A percentile compares a stretch with the other conserved stretches of the same genome.
These are phyloP conservation scores for Populus trichocarpa DNA, from an alignment of 441 rosid genomes.

Conservation along the genomic window DNA sequence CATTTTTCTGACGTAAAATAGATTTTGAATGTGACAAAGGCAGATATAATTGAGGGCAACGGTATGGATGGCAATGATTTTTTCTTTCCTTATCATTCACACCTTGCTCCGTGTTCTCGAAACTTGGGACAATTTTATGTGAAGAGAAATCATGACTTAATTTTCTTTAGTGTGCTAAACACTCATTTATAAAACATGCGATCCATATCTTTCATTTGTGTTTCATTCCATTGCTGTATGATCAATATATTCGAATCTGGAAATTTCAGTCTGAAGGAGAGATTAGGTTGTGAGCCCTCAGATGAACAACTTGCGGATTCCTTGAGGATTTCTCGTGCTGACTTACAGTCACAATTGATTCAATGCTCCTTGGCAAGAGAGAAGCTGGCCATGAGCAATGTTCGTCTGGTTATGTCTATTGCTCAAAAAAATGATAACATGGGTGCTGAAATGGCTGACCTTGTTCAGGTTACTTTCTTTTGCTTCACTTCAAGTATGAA, in stretches of 20 bases:
- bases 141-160: background rate
- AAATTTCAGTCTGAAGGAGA: conserved; percentile 62
- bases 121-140: background rate
- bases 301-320: conserved; percentile 81
- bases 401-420: conserved; percentile 91
- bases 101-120: background rate
- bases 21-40: background rate
- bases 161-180: background rate
- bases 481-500: conserved; percentile 6
- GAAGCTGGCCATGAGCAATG: conserved; percentile 94
- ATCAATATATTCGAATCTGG: background rate
- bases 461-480: conserved; percentile 69
- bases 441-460: conserved; percentile 97
- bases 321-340: conserved; percentile 64
- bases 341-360: conserved; percentile 57
- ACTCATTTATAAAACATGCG: background rate
- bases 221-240: background rate
- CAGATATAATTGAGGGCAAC: background rate
- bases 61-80: background rate
- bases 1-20: background rate
- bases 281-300: conserved; percentile 86
- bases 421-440: conserved; percentile 84
- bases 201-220: background rate
- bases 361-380: conserved; percentile 84
- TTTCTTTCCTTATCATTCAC: background rate